Evolutionary conservation across 2,329 filamentous ascomycete species (phyloP), one percentile per base, ranked within the genome.

Genomic region (Aspergillus sclerotialis): DNA sequence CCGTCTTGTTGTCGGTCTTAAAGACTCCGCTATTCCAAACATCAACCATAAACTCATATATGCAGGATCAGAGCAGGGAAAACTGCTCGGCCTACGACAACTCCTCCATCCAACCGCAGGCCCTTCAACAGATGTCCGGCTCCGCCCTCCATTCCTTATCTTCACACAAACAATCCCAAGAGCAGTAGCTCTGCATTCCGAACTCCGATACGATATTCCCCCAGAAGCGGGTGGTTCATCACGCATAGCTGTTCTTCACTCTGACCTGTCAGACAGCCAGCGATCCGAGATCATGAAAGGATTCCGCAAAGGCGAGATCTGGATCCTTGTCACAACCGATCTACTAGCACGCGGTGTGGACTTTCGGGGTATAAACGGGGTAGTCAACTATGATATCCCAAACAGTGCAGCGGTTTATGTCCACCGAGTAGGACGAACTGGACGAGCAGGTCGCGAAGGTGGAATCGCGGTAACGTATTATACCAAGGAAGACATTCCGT

Each of bases 371-470:
- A 81, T 98, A 43, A 95, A 95, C 52, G 88, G 89, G 29, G 89
- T 98, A 0, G 84, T 98, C 33, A 98, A 96, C 64, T 98, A 95
- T 64, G 92, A 98, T 59, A 87, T 95, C 7, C 92, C 92, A 0
- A 86, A 82, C n/a, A 89, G 84, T 0, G 83, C 84, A 4, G 90
- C 89, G 0, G 80, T 79, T 1, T 98, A 98, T 55, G 84, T 98
- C 5, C 92, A 98, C 63, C 84, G 92, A 8, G 88, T 92, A 0
- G 92, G 92, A 0, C 77, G 92, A 30, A 96, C 92, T 0, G 92
- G 90, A 0, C 76, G 92, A 14, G 92, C 89, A 0, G 92, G 92
- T 0, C 76, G 89, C 15, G 78, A 84, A 51, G 89, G 89, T 13
- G 92, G 92, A 30, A 76, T 94, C 3, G 89, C 88, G 0, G 82